phyloP scores from a whole-genome alignment of 306 rosid genomes.

The Ormosia semicastrata region DNA sequence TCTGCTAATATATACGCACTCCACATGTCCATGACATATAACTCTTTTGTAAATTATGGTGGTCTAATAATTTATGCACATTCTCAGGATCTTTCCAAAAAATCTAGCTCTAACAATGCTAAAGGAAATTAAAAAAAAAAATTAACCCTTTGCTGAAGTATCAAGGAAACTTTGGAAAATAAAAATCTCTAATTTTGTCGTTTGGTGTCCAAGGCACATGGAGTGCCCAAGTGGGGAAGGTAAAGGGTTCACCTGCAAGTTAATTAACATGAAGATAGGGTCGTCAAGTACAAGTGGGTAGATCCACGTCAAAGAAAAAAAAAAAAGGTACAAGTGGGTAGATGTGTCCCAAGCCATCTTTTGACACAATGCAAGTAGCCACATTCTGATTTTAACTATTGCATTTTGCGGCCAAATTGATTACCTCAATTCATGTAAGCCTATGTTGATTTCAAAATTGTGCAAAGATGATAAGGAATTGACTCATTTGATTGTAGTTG shows the following conservation, averaged over 20 bases:
- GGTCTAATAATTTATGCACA: background rate
- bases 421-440: background rate
- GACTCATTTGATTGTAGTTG: no score
- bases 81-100: background rate
- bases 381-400: background rate
- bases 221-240: constrained; percentile 28
- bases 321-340: background rate
- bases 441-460: background rate
- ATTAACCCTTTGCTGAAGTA: background rate
- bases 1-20: background rate
- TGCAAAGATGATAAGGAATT: background rate
- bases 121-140: background rate
- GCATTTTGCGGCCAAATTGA: background rate
- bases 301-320: background rate
- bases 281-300: constrained; percentile 29
- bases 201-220: constrained; percentile 29
- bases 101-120: background rate
- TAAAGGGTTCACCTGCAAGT: background rate
- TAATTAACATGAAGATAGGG: constrained; percentile 2
- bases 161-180: background rate
- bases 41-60: background rate
- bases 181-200: constrained; percentile 12
- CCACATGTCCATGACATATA: background rate
- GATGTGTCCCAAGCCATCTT: constrained; percentile 26
- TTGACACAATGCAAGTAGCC: constrained; percentile 29